Evolutionary conservation across 2,329 filamentous ascomycete species (phyloP).

Genomic region (Ilyonectria destructans): DNA sequence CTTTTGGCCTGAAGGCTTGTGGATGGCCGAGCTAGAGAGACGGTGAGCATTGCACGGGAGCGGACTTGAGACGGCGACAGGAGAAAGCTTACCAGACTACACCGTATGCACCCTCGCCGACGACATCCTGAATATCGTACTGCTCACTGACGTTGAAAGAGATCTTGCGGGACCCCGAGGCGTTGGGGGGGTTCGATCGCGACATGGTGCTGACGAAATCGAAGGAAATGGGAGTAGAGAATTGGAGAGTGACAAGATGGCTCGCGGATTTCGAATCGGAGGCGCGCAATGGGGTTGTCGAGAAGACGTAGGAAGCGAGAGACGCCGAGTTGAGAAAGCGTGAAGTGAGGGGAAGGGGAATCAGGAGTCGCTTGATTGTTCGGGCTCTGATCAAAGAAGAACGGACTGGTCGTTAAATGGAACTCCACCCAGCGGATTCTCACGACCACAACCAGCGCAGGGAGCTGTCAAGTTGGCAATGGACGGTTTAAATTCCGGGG

Average conservation of each 20-base stretch:
- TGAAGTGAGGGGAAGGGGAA: constrained; percentile 42
- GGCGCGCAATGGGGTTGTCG: constrained; percentile 35
- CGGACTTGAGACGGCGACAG: constrained; percentile 8
- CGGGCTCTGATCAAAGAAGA: constrained; percentile 41
- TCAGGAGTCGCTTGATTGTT: constrained; percentile 48
- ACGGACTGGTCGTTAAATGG: constrained; percentile 38
- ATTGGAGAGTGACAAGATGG: constrained; percentile 19
- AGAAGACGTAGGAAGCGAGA: constrained; percentile 29
- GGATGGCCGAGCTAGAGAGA: constrained; percentile 85
- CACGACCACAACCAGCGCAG: constrained; percentile 29
- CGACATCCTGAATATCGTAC: constrained; percentile 99
- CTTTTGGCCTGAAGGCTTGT: constrained; percentile 98
- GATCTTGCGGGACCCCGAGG: constrained; percentile 87
- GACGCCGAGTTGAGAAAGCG: constrained; percentile 25
- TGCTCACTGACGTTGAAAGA: constrained; percentile 99
- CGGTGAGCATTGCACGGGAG: constrained; percentile 14
- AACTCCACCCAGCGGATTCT: constrained; percentile 43
- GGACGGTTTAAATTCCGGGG: constrained; percentile 30
- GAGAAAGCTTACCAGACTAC: constrained; percentile 87
- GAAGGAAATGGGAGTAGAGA: constrained; percentile 18
- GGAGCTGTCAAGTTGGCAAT: constrained; percentile 21
- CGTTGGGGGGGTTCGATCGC: constrained; percentile 70
- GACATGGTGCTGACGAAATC: constrained; percentile 59
- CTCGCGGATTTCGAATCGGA: constrained; percentile 19
- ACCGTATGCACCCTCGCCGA: constrained; percentile 97